Evolutionary conservation across 2,329 filamentous ascomycete genomes (phyloP), one percentile per base, ranked within the genome.

Genomic region (Ascochyta clinopodiicola): DNA sequence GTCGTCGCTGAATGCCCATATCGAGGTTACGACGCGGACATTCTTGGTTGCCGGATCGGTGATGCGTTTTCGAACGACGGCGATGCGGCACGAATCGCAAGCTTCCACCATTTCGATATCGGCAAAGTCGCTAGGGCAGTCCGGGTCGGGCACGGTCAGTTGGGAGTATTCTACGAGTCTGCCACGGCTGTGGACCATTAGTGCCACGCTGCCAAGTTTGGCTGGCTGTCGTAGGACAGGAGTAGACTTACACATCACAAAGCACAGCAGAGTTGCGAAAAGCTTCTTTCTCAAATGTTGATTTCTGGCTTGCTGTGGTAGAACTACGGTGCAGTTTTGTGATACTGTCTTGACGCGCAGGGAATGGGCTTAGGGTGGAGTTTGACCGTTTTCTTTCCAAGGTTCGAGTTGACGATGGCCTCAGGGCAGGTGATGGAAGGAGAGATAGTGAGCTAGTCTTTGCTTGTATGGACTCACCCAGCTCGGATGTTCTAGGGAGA

Each of bases 1-100:
- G 58, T 81, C 78, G 40, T 79, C 72, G 37, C 75, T 76, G 5
- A 81, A 66, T 0, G 72, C 72, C 79, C 79, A 81, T 15, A 81
- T 75, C 2, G 77, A 79, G 0, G 78, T 79, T 17, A 74, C 72
- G 25, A 78, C 69, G 37, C 69, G 72, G 2, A 75, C 70, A 6
- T 44, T 19, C 17, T 67, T 70, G 13, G 71, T 73, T 19, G 75
- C 67, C 1, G 71, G 59, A 6, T 70, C 62, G 6, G 74, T 70
- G 32, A 79, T 74, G 19, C 77, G 72, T 66, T 79, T 79, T 2
- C 78, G 73, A 8, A 81, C 75, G 0, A 81, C 72, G 15, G 67
- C 70, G 21, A 81, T 75, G 0, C 79, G 75, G 31, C 73, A 78
- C 5, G 74, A 67, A 5, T 71, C 63, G 35, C 73, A 75, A 2